phyloP scores from a whole-genome alignment of 805 yeast species.

The Maudiozyma saulgeensis region DNA sequence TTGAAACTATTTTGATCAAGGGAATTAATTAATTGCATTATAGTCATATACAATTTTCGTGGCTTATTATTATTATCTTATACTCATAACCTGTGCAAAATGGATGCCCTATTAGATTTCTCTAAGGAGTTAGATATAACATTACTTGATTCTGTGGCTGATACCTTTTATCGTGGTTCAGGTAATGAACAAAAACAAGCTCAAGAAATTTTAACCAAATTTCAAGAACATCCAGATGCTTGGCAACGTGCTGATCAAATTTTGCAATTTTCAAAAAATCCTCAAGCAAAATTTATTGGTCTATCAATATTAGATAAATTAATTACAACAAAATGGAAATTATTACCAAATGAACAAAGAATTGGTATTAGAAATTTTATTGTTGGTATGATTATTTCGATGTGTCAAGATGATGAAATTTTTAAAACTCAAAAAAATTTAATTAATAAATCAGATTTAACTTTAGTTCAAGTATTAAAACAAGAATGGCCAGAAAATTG shows the following conservation, averaged over 20 bases:
- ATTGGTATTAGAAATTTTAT: conserved; percentile 88
- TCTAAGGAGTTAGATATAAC: conserved; percentile 71
- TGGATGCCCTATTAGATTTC: conserved; percentile 88
- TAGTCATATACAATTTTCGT: no score
- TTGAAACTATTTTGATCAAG: no score
- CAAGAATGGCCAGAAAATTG: conserved; percentile 99
- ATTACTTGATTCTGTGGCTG: conserved; percentile 75
- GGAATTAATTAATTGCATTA: no score
- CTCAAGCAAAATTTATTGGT: conserved; percentile 90
- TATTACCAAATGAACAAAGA: conserved; percentile 80
- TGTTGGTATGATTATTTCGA: conserved; percentile 84
- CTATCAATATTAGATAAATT: conserved; percentile 80
- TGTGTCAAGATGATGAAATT: conserved; percentile 73
- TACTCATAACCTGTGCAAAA: conserved; percentile 21
- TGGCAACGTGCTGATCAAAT: conserved; percentile 93
- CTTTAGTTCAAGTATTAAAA: conserved; percentile 85
- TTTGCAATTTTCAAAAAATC: conserved; percentile 61
- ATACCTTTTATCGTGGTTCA: conserved; percentile 70
- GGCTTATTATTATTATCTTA: neutral
- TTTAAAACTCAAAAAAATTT: conserved; percentile 69
- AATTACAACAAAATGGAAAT: conserved; percentile 88
- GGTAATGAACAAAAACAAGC: conserved; percentile 62
- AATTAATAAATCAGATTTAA: conserved; percentile 86
- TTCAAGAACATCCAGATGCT: conserved; percentile 90
- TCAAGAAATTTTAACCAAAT: conserved; percentile 60